Conservation (phyloP, 768 basidiomycete genomes). For the Filobasidium floriforme region DNA sequence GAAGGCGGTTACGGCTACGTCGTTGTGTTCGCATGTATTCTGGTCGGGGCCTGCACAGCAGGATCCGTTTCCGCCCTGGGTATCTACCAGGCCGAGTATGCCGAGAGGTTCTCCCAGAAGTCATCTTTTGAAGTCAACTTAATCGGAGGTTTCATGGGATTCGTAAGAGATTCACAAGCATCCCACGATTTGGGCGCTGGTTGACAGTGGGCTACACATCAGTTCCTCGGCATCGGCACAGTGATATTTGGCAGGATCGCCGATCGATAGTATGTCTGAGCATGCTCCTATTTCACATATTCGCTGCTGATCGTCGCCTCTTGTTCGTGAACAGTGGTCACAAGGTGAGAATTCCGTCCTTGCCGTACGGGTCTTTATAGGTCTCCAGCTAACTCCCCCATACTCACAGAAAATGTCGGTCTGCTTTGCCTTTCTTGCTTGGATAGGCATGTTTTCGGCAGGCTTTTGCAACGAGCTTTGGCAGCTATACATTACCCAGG, state of each 20-base stretch:
- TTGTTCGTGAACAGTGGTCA: not conserved
- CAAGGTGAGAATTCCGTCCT: not conserved
- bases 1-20: conserved; percentile 8
- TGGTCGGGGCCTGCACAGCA: not conserved
- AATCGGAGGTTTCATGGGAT: conserved; percentile 4
- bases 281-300: not conserved
- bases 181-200: not conserved
- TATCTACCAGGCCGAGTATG: conserved; percentile 6
- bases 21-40: not conserved
- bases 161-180: not conserved
- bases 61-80: conserved; percentile 1
- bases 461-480: conserved; percentile 4
- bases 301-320: not conserved
- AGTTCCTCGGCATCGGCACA: not conserved
- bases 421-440: not conserved
- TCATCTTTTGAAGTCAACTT: not conserved
- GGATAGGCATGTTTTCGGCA: conserved; percentile 7
- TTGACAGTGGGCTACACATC: not conserved
- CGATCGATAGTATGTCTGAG: not conserved
- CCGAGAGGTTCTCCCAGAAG: conserved; percentile 7
- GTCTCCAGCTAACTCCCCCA: not conserved
- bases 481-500: conserved; percentile 4
- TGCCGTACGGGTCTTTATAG: too few relatives aligned
- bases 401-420: not conserved
- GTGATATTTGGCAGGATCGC: not conserved